Base-by-base conservation (phyloP, 148 eudicot species). In the Fagopyrum tataricum region DNA sequence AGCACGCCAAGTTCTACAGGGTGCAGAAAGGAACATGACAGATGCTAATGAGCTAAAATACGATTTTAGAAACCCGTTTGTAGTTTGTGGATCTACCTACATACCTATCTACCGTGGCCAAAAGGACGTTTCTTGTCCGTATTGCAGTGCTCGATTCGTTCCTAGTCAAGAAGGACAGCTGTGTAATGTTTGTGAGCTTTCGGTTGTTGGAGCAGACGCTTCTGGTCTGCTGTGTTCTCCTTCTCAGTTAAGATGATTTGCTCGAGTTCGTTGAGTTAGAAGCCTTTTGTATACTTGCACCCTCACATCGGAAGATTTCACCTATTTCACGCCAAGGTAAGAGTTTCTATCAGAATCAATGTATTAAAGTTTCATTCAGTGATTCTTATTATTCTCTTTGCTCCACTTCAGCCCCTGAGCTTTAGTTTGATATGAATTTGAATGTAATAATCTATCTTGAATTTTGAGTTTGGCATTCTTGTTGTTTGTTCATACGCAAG, bases 11-110 rank as follows among this genome's bases (percentile, higher is more conserved):
- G 96, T 94, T 72, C 83, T 89, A 52, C 91, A 87, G 79, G 90
- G 90, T 51, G 88, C 97, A 55, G 97, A 91, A 83, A 91, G 80
- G 83, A 94, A 87, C 83, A 84, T 85, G 96, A 88, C 77, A 8
- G 98, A 94, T 72, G 79, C 83, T 41, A 23, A 87, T 11, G 75
- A 89, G 87, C 78, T 94, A 70, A 90, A 94, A 70, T 94, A 94
- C 67, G 98, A 94, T 77, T 94, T 94, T 81, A 94, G 98, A 83
- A 94, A 94, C 55, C 98, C 98, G 0, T 94, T 94, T 82, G 93
- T 89, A 43, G 83, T 88, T 56, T 94, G 98, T 81, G 98, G 98
- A 42, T 93, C 98, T 1, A 94, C 96, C 1, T 85, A 94, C 69
- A 89, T 94, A 31, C 98, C 98, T 4, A 91, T 94, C 14, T 94